phyloP scores from a whole-genome alignment of 2,329 filamentous ascomycete genomes.

The Hypoxylon sp. region DNA sequence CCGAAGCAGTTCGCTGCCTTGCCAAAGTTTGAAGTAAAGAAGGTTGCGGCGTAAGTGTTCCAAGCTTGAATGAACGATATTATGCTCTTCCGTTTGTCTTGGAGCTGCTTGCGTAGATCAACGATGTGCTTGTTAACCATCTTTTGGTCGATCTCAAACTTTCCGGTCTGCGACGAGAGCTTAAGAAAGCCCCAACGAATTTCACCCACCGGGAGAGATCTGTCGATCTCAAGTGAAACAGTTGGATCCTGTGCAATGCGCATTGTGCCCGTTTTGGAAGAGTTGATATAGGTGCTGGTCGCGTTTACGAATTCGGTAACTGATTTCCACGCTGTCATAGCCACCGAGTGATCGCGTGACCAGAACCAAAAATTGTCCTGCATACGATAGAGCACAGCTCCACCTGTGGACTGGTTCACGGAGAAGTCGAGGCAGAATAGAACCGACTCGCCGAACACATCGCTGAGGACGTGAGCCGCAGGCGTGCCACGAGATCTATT shows the following conservation, averaged over 20 bases:
- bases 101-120: slow-evolving; percentile 72
- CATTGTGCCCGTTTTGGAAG: slow-evolving; percentile 64
- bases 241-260: slow-evolving; percentile 56
- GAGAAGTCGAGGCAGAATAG: slow-evolving; percentile 77
- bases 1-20: slow-evolving; percentile 67
- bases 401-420: slow-evolving; percentile 70
- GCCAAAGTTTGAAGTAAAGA: slow-evolving; percentile 69
- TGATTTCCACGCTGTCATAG: slow-evolving; percentile 71
- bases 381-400: slow-evolving; percentile 71
- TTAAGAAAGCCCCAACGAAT: slow-evolving; percentile 71
- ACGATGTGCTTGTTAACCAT: slow-evolving; percentile 72
- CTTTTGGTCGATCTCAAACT: slow-evolving; percentile 71
- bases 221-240: slow-evolving; percentile 47
- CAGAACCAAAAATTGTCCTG: slow-evolving; percentile 79
- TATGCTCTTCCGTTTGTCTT: slow-evolving; percentile 65
- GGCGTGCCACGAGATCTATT: slow-evolving; percentile 71
- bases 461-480: slow-evolving; percentile 71
- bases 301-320: slow-evolving; percentile 68
- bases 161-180: slow-evolving; percentile 66
- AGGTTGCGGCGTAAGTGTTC: slow-evolving; percentile 68
- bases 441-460: slow-evolving; percentile 71
- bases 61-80: slow-evolving; percentile 64
- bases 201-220: slow-evolving; percentile 62
- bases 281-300: slow-evolving; percentile 72
- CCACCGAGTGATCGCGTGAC: slow-evolving; percentile 66